Percentiles rank a stretch among this genome's conserved stretches.
These are phyloP conservation scores for Colletotrichum zoysiae DNA, from an alignment of 2,329 filamentous ascomycete genomes.

Conservation along the genomic window DNA sequence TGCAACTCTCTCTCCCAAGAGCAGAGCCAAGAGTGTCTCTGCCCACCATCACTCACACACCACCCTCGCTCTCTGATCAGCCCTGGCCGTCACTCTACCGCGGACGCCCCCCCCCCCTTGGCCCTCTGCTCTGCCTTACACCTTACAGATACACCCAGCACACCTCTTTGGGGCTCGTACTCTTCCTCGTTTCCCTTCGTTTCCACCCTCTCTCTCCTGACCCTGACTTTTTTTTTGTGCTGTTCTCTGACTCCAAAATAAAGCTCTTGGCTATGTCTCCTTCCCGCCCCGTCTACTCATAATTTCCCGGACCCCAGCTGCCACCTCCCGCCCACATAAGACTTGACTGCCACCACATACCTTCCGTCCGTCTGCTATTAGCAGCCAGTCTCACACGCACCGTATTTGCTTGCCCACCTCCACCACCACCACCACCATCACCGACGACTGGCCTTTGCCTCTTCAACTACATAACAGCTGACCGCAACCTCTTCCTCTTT, in stretches of 20 bases:
- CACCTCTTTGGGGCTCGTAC: conserved; percentile 26
- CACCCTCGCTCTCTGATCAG: conserved; percentile 1
- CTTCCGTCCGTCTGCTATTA: conserved; percentile 17
- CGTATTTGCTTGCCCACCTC: conserved; percentile 5
- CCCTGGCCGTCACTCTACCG: conserved; percentile 18
- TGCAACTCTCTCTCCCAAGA: conserved; percentile 15
- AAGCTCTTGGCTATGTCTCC: conserved; percentile 41
- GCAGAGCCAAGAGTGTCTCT: neutral
- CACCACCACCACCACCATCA: conserved; percentile 12
- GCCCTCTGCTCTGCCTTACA: conserved; percentile 4
- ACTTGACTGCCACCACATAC: conserved; percentile 39
- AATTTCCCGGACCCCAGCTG: conserved; percentile 41
- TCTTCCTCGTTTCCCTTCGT: conserved; percentile 41
- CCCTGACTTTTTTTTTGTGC: conserved; percentile 34
- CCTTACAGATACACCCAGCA: conserved; percentile 14
- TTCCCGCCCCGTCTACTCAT: conserved; percentile 41
- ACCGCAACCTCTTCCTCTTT: conserved; percentile 8
- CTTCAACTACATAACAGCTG: conserved; percentile 27
- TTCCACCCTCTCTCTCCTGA: conserved; percentile 40
- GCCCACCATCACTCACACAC: neutral
- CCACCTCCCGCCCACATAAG: conserved; percentile 41
- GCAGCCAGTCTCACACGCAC: conserved; percentile 34
- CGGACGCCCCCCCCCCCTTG: conserved; percentile 4
- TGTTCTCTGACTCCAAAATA: conserved; percentile 41
- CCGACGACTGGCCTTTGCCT: conserved; percentile 23